Evolutionary conservation across 1,284 basidiomycete species (phyloP).

Genomic region (Gomphus sp.): DNA sequence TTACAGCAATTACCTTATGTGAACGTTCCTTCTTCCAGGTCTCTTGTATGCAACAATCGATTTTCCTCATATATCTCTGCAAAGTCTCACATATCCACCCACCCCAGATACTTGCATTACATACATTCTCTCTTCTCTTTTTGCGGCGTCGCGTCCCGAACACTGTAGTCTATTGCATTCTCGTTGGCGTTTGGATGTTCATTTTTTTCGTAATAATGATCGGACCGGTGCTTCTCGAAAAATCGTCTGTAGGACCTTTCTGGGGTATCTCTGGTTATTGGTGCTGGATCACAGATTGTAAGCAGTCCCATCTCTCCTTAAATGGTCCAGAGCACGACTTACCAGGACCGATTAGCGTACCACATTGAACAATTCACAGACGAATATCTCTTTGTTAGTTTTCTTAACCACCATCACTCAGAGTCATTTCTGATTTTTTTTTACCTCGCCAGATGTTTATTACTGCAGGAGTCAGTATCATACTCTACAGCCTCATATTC

Average conservation of each 20-base stretch:
- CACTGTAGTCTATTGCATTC: constrained; percentile 18
- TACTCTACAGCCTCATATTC: not conserved
- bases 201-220: constrained; percentile 24
- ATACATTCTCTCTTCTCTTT: constrained; percentile 35
- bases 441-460: not conserved
- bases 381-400: constrained; percentile 4
- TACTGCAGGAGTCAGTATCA: not conserved
- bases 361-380: not conserved
- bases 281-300: constrained; percentile 16
- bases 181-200: constrained; percentile 27
- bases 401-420: not conserved
- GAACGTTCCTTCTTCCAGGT: not conserved
- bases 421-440: not conserved
- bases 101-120: too few relatives aligned
- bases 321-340: not conserved
- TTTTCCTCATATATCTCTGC: not conserved
- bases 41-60: constrained; percentile 25
- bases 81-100: not conserved
- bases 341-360: not conserved
- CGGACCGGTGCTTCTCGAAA: constrained; percentile 29
- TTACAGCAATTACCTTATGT: not conserved
- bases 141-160: constrained; percentile 21
- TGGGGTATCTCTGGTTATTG: constrained; percentile 35
- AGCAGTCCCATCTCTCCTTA: not conserved
- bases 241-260: constrained; percentile 26